These are phyloP conservation scores for Diaporthe ampelina DNA, from an alignment of 2,329 filamentous ascomycete genomes.

Conservation along the genomic window DNA sequence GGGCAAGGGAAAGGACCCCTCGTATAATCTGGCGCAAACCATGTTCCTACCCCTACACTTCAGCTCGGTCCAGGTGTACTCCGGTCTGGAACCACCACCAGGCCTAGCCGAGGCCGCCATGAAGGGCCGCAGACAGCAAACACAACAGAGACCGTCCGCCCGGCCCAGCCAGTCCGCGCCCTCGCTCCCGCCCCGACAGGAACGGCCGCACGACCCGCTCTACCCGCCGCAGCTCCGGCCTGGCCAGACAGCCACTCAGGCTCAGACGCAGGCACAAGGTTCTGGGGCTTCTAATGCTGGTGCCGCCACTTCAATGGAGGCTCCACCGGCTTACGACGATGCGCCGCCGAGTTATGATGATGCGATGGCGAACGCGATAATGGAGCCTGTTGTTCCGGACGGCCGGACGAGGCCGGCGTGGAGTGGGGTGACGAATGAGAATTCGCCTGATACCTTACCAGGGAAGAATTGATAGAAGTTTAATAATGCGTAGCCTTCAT, in stretches of 20 bases:
- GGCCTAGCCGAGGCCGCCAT: constrained; percentile 77
- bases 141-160: constrained; percentile 44
- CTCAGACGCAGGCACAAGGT: constrained; percentile 41
- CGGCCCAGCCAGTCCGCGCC: constrained; percentile 52
- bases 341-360: constrained; percentile 97
- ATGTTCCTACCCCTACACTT: constrained; percentile 85
- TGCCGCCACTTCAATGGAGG: constrained; percentile 38
- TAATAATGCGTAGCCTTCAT: constrained; percentile 6
- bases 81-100: constrained; percentile 85
- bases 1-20: constrained; percentile 53
- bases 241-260: constrained; percentile 43
- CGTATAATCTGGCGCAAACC: constrained; percentile 69
- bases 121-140: constrained; percentile 38
- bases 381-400: constrained; percentile 77
- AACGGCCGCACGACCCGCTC: constrained; percentile 59
- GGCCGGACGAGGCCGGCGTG: constrained; percentile 73
- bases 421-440: constrained; percentile 73
- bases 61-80: constrained; percentile 81
- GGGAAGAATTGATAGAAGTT: constrained; percentile 53
- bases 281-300: neutral
- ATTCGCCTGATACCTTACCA: constrained; percentile 65
- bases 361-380: constrained; percentile 83
- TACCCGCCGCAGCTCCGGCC: constrained; percentile 69
- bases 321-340: constrained; percentile 71
- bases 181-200: constrained; percentile 41